Evolutionary conservation across 768 basidiomycete genomes (phyloP).

Genomic region (Strobilomyces confusus): DNA sequence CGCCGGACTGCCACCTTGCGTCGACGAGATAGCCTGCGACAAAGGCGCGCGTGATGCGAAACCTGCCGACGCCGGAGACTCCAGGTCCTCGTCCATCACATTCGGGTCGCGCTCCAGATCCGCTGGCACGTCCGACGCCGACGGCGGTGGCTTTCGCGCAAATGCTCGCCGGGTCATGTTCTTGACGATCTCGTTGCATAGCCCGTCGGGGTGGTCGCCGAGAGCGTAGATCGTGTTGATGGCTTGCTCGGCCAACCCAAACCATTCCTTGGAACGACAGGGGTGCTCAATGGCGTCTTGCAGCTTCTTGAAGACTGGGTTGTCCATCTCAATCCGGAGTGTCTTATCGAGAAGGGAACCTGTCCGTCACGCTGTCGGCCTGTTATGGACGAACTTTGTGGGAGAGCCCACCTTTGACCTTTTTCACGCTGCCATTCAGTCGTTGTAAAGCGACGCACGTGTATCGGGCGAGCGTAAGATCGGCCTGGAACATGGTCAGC

Average conservation of each 20-base stretch:
- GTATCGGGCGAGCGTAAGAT: conserved; percentile 87
- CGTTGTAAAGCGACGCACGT: conserved; percentile 92
- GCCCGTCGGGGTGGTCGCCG: conserved; percentile 85
- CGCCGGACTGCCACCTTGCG: conserved; percentile 5
- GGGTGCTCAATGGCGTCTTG: conserved; percentile 78
- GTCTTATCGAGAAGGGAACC: conserved; percentile 88
- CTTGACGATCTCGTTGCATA: conserved; percentile 80
- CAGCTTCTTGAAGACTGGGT: conserved; percentile 78
- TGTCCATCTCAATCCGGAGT: conserved; percentile 82
- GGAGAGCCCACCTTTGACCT: conserved; percentile 74
- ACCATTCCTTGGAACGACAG: conserved; percentile 89
- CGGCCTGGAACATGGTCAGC: conserved; percentile 49
- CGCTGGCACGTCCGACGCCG: background rate
- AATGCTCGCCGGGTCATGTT: conserved; percentile 77
- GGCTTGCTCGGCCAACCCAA: conserved; percentile 92
- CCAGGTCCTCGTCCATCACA: conserved; percentile 49
- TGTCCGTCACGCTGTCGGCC: conserved; percentile 23
- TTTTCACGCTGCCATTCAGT: conserved; percentile 92
- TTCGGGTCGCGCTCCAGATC: conserved; percentile 39
- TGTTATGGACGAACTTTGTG: background rate
- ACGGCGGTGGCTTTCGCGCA: conserved; percentile 24
- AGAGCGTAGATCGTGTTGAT: conserved; percentile 95
- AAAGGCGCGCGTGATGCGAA: conserved; percentile 16
- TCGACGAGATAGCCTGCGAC: conserved; percentile 16
- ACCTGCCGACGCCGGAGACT: conserved; percentile 24